Conservation (phyloP, 768 basidiomycete genomes). For the Daedaleopsis nitida region DNA sequence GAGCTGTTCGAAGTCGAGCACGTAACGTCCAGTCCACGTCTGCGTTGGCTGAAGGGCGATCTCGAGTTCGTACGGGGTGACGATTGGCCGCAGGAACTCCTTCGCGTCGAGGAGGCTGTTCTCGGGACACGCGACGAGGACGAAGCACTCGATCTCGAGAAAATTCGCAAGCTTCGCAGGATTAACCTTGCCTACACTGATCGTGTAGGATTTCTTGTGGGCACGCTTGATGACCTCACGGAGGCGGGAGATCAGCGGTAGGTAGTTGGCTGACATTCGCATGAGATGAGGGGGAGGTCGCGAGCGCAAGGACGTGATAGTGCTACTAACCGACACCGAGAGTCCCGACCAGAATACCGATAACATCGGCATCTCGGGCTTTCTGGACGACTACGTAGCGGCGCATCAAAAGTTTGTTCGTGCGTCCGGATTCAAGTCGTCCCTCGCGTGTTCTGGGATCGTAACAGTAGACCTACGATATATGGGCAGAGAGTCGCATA, state of each 20-base stretch:
- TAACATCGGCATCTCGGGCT: conserved; percentile 89
- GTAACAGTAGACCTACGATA: conserved; percentile 71
- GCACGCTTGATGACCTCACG: conserved; percentile 64
- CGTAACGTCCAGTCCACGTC: conserved; percentile 76
- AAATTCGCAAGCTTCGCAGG: conserved; percentile 96
- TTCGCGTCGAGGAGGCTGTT: conserved; percentile 82
- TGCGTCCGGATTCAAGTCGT: conserved; percentile 61
- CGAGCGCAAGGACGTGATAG: background rate
- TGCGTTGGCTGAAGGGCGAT: conserved; percentile 72
- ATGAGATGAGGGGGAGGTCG: background rate
- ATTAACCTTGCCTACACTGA: conserved; percentile 93
- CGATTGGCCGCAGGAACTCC: conserved; percentile 88
- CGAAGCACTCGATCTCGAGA: conserved; percentile 93
- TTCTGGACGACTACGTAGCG: conserved; percentile 86
- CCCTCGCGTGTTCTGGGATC: conserved; percentile 54
- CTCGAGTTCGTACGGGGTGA: conserved; percentile 91
- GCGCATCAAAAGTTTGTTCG: conserved; percentile 86
- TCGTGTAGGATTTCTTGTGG: conserved; percentile 90
- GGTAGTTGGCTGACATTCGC: conserved; percentile 67
- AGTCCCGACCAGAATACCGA: conserved; percentile 94
- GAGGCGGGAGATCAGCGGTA: conserved; percentile 83
- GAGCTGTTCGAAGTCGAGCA: conserved; percentile 73
- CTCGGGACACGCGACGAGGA: conserved; percentile 93
- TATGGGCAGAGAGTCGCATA: background rate
- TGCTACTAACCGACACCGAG: conserved; percentile 76